Evolutionary conservation across 2,329 filamentous ascomycete genomes (phyloP).

Genomic region (Knufia fluminis): DNA sequence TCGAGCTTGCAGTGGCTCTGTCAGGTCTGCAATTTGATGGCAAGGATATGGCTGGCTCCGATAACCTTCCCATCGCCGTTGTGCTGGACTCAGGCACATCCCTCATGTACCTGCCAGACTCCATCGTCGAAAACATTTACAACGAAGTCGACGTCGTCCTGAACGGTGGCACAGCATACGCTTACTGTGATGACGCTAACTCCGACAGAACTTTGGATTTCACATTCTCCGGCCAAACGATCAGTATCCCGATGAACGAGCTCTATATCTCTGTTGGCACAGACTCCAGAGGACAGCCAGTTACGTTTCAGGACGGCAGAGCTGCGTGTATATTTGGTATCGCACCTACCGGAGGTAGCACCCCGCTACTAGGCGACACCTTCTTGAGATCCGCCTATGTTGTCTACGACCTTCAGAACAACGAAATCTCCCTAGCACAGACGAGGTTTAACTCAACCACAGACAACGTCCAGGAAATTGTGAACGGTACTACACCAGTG

Average conservation of each 20-base stretch:
- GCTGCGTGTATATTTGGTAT: slow-evolving; percentile 42
- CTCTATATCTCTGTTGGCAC: slow-evolving; percentile 45
- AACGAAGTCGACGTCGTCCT: slow-evolving; percentile 51
- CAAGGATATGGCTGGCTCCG: slow-evolving; percentile 15
- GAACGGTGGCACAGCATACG: slow-evolving; percentile 46
- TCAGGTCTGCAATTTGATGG: slow-evolving; percentile 43
- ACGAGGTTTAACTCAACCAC: slow-evolving; percentile 50
- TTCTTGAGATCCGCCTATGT: slow-evolving; percentile 56
- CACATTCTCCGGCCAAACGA: slow-evolving; percentile 47
- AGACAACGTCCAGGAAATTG: slow-evolving; percentile 46
- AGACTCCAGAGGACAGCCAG: slow-evolving; percentile 28
- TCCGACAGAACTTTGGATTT: slow-evolving; percentile 45
- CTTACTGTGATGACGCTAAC: slow-evolving; percentile 45
- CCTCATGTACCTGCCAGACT: slow-evolving; percentile 56
- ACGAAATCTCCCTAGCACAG: slow-evolving; percentile 52
- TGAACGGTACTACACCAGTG: slow-evolving; percentile 38
- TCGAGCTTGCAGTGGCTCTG: slow-evolving; percentile 61
- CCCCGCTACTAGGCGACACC: slow-evolving; percentile 50
- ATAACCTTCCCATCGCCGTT: slow-evolving; percentile 44
- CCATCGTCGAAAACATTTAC: slow-evolving; percentile 44
- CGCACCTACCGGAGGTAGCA: slow-evolving; percentile 38
- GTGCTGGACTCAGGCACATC: slow-evolving; percentile 64
- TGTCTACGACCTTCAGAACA: slow-evolving; percentile 52
- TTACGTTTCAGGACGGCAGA: slow-evolving; percentile 28
- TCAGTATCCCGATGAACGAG: slow-evolving; percentile 47